A percentile compares a stretch with the other conserved stretches of the same genome.
Evolutionary conservation across 2,329 filamentous ascomycete genomes (phyloP).

Genomic region (Fusarium piperis): DNA sequence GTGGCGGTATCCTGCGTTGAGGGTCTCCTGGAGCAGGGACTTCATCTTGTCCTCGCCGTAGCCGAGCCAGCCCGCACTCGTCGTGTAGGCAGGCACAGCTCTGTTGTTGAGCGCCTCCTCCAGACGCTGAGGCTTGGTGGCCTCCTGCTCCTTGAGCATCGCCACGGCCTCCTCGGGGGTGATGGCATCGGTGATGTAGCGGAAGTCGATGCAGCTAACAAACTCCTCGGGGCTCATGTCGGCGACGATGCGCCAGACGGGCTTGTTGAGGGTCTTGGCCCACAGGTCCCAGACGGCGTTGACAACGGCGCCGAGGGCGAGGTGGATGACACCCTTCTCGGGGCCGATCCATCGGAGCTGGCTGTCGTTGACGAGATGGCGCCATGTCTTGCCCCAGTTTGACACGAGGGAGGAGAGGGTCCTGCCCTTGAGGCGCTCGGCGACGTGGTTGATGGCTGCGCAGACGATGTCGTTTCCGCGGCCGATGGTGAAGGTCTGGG

Average conservation of each 20-base stretch:
- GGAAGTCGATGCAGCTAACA: slow-evolving; percentile 89
- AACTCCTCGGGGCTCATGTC: slow-evolving; percentile 92
- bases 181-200: slow-evolving; percentile 93
- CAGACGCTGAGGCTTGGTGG: slow-evolving; percentile 75
- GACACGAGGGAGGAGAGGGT: slow-evolving; percentile 80
- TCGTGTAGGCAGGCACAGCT: slow-evolving; percentile 91
- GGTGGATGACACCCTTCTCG: slow-evolving; percentile 93
- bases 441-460: slow-evolving; percentile 81
- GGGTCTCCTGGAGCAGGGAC: slow-evolving; percentile 75
- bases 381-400: slow-evolving; percentile 90
- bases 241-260: slow-evolving; percentile 88
- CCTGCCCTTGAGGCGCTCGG: slow-evolving; percentile 77
- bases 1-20: slow-evolving; percentile 80
- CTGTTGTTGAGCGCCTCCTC: slow-evolving; percentile 76
- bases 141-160: slow-evolving; percentile 72
- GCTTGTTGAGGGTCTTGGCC: slow-evolving; percentile 87
- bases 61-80: slow-evolving; percentile 90
- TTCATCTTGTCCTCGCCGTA: slow-evolving; percentile 91
- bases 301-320: slow-evolving; percentile 87
- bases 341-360: slow-evolving; percentile 94
- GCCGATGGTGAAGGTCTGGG: slow-evolving; percentile 80
- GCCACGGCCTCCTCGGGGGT: slow-evolving; percentile 84
- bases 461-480: slow-evolving; percentile 95
- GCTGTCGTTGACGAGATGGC: slow-evolving; percentile 88
- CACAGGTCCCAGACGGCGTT: slow-evolving; percentile 97